phyloP scores from a whole-genome alignment of 1,284 basidiomycete genomes.

The Farysia itapuensis region DNA sequence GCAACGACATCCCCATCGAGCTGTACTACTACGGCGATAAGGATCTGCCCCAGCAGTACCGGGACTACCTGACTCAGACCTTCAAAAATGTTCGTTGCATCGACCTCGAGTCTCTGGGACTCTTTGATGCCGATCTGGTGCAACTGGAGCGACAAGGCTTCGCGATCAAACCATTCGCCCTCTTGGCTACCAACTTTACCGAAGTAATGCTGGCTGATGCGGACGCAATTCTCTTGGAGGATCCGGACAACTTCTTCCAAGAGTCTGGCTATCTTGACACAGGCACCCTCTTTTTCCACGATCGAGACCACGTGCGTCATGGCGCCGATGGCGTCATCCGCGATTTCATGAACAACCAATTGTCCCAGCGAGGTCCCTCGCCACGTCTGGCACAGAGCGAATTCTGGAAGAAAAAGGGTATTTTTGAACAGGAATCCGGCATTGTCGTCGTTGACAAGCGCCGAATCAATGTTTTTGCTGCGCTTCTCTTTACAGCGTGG shows the following conservation, averaged over 20 bases:
- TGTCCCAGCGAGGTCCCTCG: constrained; percentile 23
- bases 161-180: constrained; percentile 37
- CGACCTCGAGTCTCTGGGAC: constrained; percentile 21
- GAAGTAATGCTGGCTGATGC: constrained; percentile 42
- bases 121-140: constrained; percentile 35
- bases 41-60: constrained; percentile 34
- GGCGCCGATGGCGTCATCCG: constrained; percentile 23
- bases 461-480: constrained; percentile 29
- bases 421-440: constrained; percentile 39
- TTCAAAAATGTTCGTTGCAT: constrained; percentile 31
- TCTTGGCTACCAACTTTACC: constrained; percentile 40
- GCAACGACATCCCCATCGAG: constrained; percentile 34
- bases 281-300: constrained; percentile 43
- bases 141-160: constrained; percentile 36
- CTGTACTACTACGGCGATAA: constrained; percentile 43
- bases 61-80: constrained; percentile 24
- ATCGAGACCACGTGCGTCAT: constrained; percentile 30
- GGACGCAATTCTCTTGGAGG: constrained; percentile 31
- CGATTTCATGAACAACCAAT: constrained; percentile 38
- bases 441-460: constrained; percentile 41
- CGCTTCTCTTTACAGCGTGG: constrained; percentile 37
- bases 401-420: constrained; percentile 40
- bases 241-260: constrained; percentile 33
- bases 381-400: constrained; percentile 17
- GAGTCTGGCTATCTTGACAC: constrained; percentile 36